Conservation (phyloP, 257 asterid species). For the Solanum ossicruentum region DNA sequence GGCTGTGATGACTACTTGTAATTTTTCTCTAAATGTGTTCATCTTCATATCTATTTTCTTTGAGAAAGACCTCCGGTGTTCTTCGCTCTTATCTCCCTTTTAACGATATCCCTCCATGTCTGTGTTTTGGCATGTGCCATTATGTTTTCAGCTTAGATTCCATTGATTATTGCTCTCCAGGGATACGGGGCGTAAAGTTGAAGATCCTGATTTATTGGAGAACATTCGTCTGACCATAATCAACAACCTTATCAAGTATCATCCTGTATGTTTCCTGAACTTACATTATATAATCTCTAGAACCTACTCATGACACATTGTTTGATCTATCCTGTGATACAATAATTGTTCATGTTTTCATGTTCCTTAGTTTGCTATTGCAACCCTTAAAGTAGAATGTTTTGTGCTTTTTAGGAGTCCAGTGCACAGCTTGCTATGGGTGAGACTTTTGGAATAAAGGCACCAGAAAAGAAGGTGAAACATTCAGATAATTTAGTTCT, state of each 20-base stretch:
- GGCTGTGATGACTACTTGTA: not conserved
- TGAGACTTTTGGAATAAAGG: conserved; percentile 78
- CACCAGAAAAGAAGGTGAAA: conserved; percentile 72
- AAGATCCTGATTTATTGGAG: conserved; percentile 94
- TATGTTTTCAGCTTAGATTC: not conserved
- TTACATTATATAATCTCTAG: not conserved
- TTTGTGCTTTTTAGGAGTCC: conserved; percentile 53
- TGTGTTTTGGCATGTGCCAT: not conserved
- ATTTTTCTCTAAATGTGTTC: not conserved
- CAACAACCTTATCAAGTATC: conserved; percentile 83
- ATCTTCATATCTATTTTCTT: not conserved
- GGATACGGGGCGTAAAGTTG: conserved; percentile 75
- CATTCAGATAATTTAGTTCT: not conserved
- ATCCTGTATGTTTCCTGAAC: conserved; percentile 59
- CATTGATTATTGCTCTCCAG: conserved; percentile 22
- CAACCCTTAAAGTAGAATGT: not conserved
- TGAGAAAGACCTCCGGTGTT: not conserved
- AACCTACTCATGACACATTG: not conserved
- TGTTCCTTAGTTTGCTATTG: not conserved
- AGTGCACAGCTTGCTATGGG: conserved; percentile 94
- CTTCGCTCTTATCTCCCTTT: not conserved
- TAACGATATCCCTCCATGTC: not conserved
- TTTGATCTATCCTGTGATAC: not conserved
- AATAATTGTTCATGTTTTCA: not conserved
- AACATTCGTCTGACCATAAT: conserved; percentile 90